These are phyloP conservation scores for Macrolepiota dolichaula DNA, from an alignment of 768 basidiomycete species.

Conservation along the genomic window DNA sequence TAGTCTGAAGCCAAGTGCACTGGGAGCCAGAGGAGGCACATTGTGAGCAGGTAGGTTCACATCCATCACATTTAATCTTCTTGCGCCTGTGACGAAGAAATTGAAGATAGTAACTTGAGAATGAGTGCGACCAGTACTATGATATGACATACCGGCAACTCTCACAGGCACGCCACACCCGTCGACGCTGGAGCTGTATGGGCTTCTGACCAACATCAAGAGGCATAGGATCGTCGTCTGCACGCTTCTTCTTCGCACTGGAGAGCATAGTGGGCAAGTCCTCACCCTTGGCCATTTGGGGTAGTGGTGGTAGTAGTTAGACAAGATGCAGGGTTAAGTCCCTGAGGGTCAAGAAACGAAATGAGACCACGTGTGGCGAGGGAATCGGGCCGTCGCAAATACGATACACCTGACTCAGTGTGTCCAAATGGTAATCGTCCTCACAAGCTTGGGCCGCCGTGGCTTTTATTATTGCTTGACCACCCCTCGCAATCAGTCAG, in stretches of 20 bases:
- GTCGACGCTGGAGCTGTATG: conserved; percentile 69
- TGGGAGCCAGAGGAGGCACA: conserved; percentile 70
- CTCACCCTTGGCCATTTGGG: conserved; percentile 48
- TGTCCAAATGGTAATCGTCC: neutral
- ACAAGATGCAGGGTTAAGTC: conserved; percentile 15
- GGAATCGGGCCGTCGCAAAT: conserved; percentile 18
- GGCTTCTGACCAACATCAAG: conserved; percentile 64
- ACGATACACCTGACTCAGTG: neutral
- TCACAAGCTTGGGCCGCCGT: conserved; percentile 1
- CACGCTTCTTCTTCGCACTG: conserved; percentile 75
- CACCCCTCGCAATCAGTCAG: neutral
- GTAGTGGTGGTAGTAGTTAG: conserved; percentile 19
- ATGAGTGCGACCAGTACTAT: conserved; percentile 20
- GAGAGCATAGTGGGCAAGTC: conserved; percentile 44
- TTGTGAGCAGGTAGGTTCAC: conserved; percentile 83
- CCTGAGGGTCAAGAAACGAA: conserved; percentile 25
- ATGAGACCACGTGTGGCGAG: conserved; percentile 22
- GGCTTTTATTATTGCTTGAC: neutral
- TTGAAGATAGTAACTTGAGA: conserved; percentile 14
- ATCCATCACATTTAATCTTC: conserved; percentile 93
- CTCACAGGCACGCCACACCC: conserved; percentile 91
- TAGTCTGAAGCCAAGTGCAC: conserved; percentile 89
- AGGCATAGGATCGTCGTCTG: conserved; percentile 54
- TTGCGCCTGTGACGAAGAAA: conserved; percentile 55
- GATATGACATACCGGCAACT: conserved; percentile 65